Evolutionary conservation across 768 basidiomycete genomes (phyloP).

Genomic region (Cytidiella melzeri): DNA sequence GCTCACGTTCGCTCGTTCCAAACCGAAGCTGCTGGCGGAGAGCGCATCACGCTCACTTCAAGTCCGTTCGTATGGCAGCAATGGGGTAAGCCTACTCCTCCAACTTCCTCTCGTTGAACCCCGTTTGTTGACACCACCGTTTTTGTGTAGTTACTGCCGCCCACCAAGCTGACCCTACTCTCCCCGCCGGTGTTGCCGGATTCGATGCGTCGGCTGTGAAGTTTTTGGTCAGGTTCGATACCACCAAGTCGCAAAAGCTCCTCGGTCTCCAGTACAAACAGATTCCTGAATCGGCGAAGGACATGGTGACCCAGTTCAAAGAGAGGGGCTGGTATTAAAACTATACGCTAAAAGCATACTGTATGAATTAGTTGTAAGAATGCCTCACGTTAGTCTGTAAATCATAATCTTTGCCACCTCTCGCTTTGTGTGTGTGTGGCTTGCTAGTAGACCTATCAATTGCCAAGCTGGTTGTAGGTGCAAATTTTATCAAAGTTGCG

Average conservation of each 20-base stretch:
- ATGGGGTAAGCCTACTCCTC: neutral
- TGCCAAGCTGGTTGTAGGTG: too few species aligned
- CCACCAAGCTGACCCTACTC: constrained; percentile 1
- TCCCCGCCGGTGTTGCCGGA: constrained; percentile 5
- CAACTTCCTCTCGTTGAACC: too few species aligned
- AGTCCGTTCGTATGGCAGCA: neutral
- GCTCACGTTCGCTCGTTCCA: constrained; percentile 16
- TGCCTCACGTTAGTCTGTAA: too few species aligned
- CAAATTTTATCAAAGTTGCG: too few species aligned
- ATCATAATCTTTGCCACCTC: too few species aligned
- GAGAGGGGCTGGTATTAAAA: constrained; percentile 11
- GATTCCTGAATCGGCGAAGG: constrained; percentile 5
- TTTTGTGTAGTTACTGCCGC: constrained; percentile 11
- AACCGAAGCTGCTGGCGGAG: constrained; percentile 26
- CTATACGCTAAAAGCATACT: neutral
- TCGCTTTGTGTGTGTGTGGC: too few species aligned
- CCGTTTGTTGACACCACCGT: too few species aligned
- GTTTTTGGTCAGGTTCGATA: constrained; percentile 14
- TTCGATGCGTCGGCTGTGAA: constrained; percentile 18
- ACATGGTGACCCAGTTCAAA: constrained; percentile 12
- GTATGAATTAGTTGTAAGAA: too few species aligned
- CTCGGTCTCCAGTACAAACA: constrained; percentile 10
- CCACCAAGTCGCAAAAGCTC: constrained; percentile 7
- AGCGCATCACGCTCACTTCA: constrained; percentile 24
- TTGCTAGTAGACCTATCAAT: too few species aligned